Evolutionary conservation across 2,329 filamentous ascomycete species (phyloP).

Genomic region (Cladosporium oxysporum): DNA sequence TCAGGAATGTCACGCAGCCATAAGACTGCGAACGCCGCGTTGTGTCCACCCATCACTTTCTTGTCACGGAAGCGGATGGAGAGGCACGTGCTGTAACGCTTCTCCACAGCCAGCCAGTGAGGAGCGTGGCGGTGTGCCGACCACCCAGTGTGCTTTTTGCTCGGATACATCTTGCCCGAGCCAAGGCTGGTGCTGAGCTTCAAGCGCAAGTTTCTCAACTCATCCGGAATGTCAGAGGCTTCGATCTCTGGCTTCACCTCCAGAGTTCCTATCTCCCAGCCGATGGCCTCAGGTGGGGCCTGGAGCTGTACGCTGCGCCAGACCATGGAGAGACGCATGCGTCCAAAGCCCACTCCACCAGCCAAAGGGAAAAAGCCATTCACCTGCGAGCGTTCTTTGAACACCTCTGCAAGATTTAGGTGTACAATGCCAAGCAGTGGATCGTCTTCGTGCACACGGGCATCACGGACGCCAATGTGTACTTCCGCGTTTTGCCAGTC

Average conservation of each 20-base stretch:
- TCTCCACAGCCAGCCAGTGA: constrained; percentile 59
- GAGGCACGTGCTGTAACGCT: constrained; percentile 60
- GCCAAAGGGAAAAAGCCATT: constrained; percentile 67
- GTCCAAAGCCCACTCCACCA: constrained; percentile 72
- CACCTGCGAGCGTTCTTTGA: constrained; percentile 64
- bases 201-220: constrained; percentile 52
- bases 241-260: constrained; percentile 60
- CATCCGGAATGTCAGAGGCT: constrained; percentile 51
- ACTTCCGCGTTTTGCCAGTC: constrained; percentile 69
- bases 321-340: constrained; percentile 68
- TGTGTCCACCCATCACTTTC: constrained; percentile 56
- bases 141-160: constrained; percentile 52
- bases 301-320: constrained; percentile 70
- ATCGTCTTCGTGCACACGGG: constrained; percentile 69
- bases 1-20: constrained; percentile 72
- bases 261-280: constrained; percentile 73
- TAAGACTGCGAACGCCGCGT: constrained; percentile 62
- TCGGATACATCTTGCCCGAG: constrained; percentile 59
- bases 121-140: constrained; percentile 48
- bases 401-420: constrained; percentile 63
- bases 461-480: constrained; percentile 67
- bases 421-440: constrained; percentile 70
- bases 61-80: constrained; percentile 60
- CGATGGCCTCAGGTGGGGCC: constrained; percentile 59
- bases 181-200: constrained; percentile 62